These are phyloP conservation scores for Vigna mungo DNA, from an alignment of 306 rosid species.

Conservation along the genomic window DNA sequence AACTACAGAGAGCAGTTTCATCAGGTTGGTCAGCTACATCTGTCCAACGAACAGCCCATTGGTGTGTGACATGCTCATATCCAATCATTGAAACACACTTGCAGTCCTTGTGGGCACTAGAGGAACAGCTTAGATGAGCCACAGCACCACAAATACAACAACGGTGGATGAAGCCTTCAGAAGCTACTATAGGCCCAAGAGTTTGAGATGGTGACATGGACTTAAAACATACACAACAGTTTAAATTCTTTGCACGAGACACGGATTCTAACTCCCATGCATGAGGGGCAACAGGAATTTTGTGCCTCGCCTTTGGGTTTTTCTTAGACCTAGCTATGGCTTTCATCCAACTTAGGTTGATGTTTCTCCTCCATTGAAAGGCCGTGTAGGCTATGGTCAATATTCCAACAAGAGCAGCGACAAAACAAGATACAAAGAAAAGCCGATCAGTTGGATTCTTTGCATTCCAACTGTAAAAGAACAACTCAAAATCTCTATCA, in stretches of 20 bases:
- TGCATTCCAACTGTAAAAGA: slow-evolving; percentile 74
- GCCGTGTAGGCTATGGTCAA: slow-evolving; percentile 89
- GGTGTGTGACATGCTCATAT: slow-evolving; percentile 78
- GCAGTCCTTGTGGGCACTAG: slow-evolving; percentile 90
- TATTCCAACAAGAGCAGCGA: slow-evolving; percentile 89
- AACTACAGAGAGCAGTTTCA: slow-evolving; percentile 81
- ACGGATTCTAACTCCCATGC: slow-evolving; percentile 80
- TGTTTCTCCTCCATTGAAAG: slow-evolving; percentile 97
- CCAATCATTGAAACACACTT: slow-evolving; percentile 94
- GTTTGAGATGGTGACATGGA: slow-evolving; percentile 83
- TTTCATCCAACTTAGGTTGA: slow-evolving; percentile 94
- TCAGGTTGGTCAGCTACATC: slow-evolving; percentile 90
- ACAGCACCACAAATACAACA: slow-evolving; percentile 89
- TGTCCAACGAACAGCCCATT: slow-evolving; percentile 98
- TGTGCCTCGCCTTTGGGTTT: slow-evolving; percentile 79
- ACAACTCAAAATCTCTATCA: slow-evolving; percentile 68
- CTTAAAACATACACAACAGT: slow-evolving; percentile 91
- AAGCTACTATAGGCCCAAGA: slow-evolving; percentile 78
- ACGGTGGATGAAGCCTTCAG: slow-evolving; percentile 80
- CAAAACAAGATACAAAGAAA: slow-evolving; percentile 69
- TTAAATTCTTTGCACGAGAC: slow-evolving; percentile 88
- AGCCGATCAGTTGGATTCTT: slow-evolving; percentile 82
- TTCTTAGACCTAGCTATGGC: slow-evolving; percentile 93
- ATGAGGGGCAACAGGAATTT: slow-evolving; percentile 81
- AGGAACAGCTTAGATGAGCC: slow-evolving; percentile 85